A percentile compares a stretch with the other conserved stretches of the same genome.
These are phyloP conservation scores for Amaranthus tricolor DNA, from an alignment of 179 eudicot species.

Conservation along the genomic window DNA sequence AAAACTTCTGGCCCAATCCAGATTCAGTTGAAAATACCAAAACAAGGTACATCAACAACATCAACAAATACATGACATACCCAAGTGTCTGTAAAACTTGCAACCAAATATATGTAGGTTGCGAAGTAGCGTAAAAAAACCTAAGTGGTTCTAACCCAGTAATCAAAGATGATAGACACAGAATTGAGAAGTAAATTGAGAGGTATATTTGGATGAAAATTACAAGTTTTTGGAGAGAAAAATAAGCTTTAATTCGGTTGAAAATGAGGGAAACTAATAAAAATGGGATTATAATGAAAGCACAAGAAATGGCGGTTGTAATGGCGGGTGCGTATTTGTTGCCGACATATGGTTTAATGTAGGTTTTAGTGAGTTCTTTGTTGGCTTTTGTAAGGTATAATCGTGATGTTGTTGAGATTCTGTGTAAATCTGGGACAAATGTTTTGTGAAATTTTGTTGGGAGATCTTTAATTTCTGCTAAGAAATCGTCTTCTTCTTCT, in stretches of 20 bases:
- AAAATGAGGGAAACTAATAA: slow-evolving; percentile 66
- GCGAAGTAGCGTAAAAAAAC: slow-evolving; percentile 86
- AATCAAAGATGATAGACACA: slow-evolving; percentile 55
- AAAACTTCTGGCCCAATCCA: slow-evolving; percentile 51
- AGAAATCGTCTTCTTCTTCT: slow-evolving; percentile 51
- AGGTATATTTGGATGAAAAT: slow-evolving; percentile 83
- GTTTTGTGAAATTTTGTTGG: slow-evolving; percentile 72
- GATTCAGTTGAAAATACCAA: slow-evolving; percentile 72
- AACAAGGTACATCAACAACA: slow-evolving; percentile 64
- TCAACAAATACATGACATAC: slow-evolving; percentile 62
- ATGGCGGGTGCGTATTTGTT: slow-evolving; percentile 57
- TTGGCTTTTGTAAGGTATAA: slow-evolving; percentile 55
- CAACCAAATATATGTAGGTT: slow-evolving; percentile 61
- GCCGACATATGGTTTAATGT: slow-evolving; percentile 77
- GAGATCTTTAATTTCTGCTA: slow-evolving; percentile 63
- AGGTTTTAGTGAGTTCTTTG: slow-evolving; percentile 57
- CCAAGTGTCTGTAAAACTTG: slow-evolving; percentile 78
- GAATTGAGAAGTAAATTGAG: slow-evolving; percentile 74
- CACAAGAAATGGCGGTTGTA: slow-evolving; percentile 53
- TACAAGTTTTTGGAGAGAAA: slow-evolving; percentile 70
- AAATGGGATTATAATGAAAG: slow-evolving; percentile 63
- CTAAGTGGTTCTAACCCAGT: slow-evolving; percentile 82
- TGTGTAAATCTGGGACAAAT: slow-evolving; percentile 70
- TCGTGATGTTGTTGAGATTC: slow-evolving; percentile 61
- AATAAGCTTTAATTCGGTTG: slow-evolving; percentile 61